phyloP scores from a whole-genome alignment of 1,284 basidiomycete genomes.

The Sporisorium exsertum region DNA sequence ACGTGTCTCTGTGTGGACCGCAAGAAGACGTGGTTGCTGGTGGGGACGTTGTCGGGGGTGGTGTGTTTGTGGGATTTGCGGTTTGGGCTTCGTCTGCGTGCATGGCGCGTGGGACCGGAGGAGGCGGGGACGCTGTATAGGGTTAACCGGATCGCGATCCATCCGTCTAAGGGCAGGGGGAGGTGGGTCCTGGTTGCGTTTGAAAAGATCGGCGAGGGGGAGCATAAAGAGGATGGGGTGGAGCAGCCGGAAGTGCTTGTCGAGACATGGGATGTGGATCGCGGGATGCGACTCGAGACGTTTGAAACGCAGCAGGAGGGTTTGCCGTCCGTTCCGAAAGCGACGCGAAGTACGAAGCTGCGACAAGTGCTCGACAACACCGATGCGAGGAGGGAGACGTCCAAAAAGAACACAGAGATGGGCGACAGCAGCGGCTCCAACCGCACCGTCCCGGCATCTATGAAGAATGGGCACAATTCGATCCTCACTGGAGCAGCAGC shows the following conservation, averaged over 20 bases:
- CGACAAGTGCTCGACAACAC: conserved; percentile 9
- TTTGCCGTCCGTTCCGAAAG: neutral
- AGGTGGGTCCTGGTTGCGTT: conserved; percentile 88
- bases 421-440: conserved; percentile 12
- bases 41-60: conserved; percentile 85
- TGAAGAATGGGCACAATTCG: conserved; percentile 16
- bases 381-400: conserved; percentile 8
- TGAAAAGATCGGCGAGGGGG: conserved; percentile 69
- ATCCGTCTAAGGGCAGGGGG: conserved; percentile 81
- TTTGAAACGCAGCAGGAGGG: conserved; percentile 41
- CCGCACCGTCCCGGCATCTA: neutral
- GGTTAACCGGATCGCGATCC: conserved; percentile 80
- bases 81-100: conserved; percentile 87
- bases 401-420: neutral
- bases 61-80: conserved; percentile 92
- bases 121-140: conserved; percentile 61
- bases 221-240: neutral
- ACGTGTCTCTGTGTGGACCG: conserved; percentile 82
- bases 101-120: conserved; percentile 77
- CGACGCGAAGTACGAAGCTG: conserved; percentile 19
- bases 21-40: conserved; percentile 83
- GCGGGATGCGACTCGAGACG: conserved; percentile 68
- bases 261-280: conserved; percentile 67
- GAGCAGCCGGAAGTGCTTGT: conserved; percentile 45
- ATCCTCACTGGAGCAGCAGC: conserved; percentile 45